Conservation (phyloP, 2,329 filamentous ascomycete genomes). For the Pseudofabraea citricarpa region DNA sequence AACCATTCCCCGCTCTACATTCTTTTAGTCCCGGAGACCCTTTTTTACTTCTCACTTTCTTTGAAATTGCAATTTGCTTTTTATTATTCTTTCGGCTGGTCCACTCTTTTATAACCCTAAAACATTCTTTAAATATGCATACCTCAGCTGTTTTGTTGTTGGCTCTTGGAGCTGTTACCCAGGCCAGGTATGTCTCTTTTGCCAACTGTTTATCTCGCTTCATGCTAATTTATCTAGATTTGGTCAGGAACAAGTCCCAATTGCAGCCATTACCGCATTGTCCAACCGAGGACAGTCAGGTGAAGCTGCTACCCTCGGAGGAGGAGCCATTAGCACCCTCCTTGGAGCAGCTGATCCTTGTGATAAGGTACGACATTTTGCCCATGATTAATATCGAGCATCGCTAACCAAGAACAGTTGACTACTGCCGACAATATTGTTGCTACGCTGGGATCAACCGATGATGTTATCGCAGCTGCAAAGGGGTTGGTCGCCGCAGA, state of each 20-base stretch:
- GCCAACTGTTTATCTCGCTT: not conserved
- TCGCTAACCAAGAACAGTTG: too few species aligned
- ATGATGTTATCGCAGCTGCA: slow-evolving; percentile 53
- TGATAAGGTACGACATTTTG: slow-evolving; percentile 44
- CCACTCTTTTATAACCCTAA: too few species aligned
- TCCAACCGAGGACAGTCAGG: slow-evolving; percentile 46
- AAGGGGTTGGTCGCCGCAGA: slow-evolving; percentile 58
- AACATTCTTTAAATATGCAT: slow-evolving; percentile 9
- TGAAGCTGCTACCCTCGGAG: slow-evolving; percentile 55
- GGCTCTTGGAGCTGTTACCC: slow-evolving; percentile 1
- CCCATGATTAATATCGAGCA: too few species aligned
- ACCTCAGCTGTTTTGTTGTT: slow-evolving; percentile 1
- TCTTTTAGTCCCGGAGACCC: too few species aligned
- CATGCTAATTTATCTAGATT: slow-evolving; percentile 35
- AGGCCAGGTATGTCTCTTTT: slow-evolving; percentile 4
- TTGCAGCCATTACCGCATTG: slow-evolving; percentile 45
- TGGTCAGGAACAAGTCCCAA: slow-evolving; percentile 54
- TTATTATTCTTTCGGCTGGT: too few species aligned
- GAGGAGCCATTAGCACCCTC: slow-evolving; percentile 52
- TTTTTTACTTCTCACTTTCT: too few species aligned
- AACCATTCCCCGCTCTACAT: too few species aligned
- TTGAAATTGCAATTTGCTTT: too few species aligned
- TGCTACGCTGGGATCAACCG: slow-evolving; percentile 49
- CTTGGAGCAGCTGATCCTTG: slow-evolving; percentile 60
- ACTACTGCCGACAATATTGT: slow-evolving; percentile 58